A percentile compares a stretch with the other conserved stretches of the same genome.
These are phyloP conservation scores for Trichocomaceae sp. DNA, from an alignment of 2,329 filamentous ascomycete species.

Conservation along the genomic window DNA sequence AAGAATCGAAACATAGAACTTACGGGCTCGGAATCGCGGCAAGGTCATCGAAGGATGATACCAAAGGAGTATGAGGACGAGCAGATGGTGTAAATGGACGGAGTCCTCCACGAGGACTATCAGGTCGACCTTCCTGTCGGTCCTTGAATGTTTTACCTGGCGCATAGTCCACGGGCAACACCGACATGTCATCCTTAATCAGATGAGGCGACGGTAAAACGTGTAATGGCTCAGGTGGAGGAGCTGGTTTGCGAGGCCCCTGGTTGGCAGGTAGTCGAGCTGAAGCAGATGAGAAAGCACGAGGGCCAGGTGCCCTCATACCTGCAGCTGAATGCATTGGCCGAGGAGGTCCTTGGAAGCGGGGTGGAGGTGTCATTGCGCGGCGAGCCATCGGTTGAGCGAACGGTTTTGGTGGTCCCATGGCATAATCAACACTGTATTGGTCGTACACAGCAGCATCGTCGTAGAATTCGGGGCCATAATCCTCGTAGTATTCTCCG, in stretches of 20 bases:
- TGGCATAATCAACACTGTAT: slow-evolving; percentile 27
- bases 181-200: slow-evolving; percentile 73
- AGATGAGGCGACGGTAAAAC: slow-evolving; percentile 80
- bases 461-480: slow-evolving; percentile 62
- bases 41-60: slow-evolving; percentile 80
- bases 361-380: slow-evolving; percentile 85
- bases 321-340: slow-evolving; percentile 43
- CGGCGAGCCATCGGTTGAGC: slow-evolving; percentile 79
- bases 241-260: slow-evolving; percentile 53
- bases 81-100: slow-evolving; percentile 69
- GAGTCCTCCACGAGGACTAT: slow-evolving; percentile 52
- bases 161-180: slow-evolving; percentile 76
- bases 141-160: slow-evolving; percentile 65
- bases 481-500: slow-evolving; percentile 66
- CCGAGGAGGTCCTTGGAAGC: slow-evolving; percentile 43
- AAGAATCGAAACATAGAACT: slow-evolving; percentile 41
- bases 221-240: slow-evolving; percentile 66
- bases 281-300: slow-evolving; percentile 60
- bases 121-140: slow-evolving; percentile 59
- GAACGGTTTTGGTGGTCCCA: slow-evolving; percentile 51
- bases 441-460: slow-evolving; percentile 57
- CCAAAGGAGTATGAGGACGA: slow-evolving; percentile 69
- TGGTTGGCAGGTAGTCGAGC: slow-evolving; percentile 37
- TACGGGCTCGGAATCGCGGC: slow-evolving; percentile 81
- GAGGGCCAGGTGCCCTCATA: slow-evolving; percentile 41